Conservation (phyloP, 2,329 filamentous ascomycete species). For the Diaporthe sp. region DNA sequence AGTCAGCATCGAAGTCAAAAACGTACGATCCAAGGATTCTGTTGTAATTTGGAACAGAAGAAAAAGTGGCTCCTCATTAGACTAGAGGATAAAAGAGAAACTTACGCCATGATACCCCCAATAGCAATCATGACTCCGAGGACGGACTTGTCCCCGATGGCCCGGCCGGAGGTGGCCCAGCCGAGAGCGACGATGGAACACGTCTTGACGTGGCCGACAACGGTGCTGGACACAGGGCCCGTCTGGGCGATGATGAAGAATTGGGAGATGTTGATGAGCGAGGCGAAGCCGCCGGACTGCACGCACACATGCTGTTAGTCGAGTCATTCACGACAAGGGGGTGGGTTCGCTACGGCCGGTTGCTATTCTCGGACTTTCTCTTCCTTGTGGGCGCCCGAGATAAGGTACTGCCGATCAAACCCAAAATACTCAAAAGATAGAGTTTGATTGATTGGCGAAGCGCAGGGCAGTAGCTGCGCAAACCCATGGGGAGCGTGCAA, state of each 20-base stretch:
- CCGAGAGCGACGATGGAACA: constrained; percentile 75
- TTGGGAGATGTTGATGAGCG: constrained; percentile 75
- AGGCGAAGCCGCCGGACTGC: constrained; percentile 74
- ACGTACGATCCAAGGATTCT: too few species aligned
- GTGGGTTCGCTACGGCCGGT: not conserved
- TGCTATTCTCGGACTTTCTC: constrained; percentile 20
- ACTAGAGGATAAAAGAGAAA: constrained; percentile 43
- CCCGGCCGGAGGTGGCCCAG: constrained; percentile 70
- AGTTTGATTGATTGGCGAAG: constrained; percentile 11
- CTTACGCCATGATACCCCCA: constrained; percentile 70
- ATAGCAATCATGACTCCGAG: constrained; percentile 70
- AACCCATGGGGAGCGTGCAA: not conserved
- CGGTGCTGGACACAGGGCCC: constrained; percentile 74
- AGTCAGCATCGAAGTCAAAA: constrained; percentile 12
- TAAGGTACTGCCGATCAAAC: constrained; percentile 18
- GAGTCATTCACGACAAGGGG: constrained; percentile 36
- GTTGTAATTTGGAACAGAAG: not conserved
- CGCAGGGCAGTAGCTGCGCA: not conserved
- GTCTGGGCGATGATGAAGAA: constrained; percentile 75
- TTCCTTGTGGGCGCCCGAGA: not conserved
- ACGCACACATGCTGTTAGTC: not conserved
- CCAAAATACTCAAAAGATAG: not conserved
- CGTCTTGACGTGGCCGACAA: constrained; percentile 77
- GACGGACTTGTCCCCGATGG: constrained; percentile 68
- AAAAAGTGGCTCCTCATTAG: not conserved